Base-by-base conservation (phyloP, 441 rosid species). In the Cnidoscolus chayamansa region DNA sequence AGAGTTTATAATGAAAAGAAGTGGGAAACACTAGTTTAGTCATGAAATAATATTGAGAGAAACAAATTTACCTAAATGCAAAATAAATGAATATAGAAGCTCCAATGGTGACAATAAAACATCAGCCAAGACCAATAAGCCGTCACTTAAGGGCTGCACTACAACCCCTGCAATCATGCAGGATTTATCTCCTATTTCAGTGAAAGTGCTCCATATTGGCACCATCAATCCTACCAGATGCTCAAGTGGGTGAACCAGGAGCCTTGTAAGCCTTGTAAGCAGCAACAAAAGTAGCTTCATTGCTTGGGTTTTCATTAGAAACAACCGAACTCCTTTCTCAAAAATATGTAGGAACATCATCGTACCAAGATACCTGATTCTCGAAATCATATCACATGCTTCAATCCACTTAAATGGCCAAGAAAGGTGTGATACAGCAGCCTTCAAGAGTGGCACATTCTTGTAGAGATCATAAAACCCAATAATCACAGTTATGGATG, bases 381-480 rank as follows among this genome's bases (percentile, higher is more conserved):
- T 65, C 2, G 68, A 65, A 47, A 65, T 31, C 68, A 65, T 65
- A 48, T 65, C 68, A 54, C 68, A 65, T 48, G 67, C 51, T 43
- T 65, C 68, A 12, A 65, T 65, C 68, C 55, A 48, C 17, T 65
- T 65, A 11, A 47, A 13, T 20, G 68, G 68, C 55, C 55, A 65
- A 25, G 53, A 31, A 65, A 65, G 68, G 55, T 65, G 68, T 25
- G 55, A 47, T 0, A 37, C 68, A 20, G 68, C 55, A 6, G 56
- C 68, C 37, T 25, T 48, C 10, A 65, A 50, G 55, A 65, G 68
- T 11, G 68, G 68, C 20, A 65, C 55, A 65, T 65, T 65, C 68
- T 65, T 65, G 25, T 48, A 65, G 17, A 47, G 68, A 19, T 65
- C 68, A 25, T 65, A 65, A 65, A 65, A 65, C 40, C 68, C 68